Conservation (phyloP, 169 alveolate genomes). For the Cryptosporidium viatorum region DNA sequence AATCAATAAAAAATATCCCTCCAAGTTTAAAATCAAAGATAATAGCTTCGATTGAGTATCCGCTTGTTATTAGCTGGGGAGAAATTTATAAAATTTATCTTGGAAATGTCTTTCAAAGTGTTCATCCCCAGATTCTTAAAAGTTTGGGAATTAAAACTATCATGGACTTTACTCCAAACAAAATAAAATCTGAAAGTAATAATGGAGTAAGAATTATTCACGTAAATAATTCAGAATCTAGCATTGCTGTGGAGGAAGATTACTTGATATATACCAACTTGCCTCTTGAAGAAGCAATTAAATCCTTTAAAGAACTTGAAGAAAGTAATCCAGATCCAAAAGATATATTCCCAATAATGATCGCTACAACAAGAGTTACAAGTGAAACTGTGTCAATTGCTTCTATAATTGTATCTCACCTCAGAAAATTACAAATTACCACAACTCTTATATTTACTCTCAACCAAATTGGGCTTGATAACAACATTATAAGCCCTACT, state of each 20-base stretch:
- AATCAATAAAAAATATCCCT: conserved; percentile 16
- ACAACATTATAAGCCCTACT: conserved; percentile 13
- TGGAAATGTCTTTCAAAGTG: conserved; percentile 62
- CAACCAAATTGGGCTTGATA: conserved; percentile 55
- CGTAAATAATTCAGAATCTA: background rate
- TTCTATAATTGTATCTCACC: conserved; percentile 16
- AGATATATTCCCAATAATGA: conserved; percentile 55
- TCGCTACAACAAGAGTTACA: conserved; percentile 9
- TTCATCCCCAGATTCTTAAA: conserved; percentile 52
- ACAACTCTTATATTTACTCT: conserved; percentile 45
- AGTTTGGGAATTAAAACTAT: conserved; percentile 34
- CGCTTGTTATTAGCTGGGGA: conserved; percentile 41
- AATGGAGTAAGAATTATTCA: conserved; percentile 13
- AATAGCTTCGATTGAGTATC: conserved; percentile 57
- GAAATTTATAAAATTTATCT: conserved; percentile 31
- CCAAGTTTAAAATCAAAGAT: conserved; percentile 13
- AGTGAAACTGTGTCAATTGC: conserved; percentile 30
- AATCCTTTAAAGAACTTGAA: conserved; percentile 31
- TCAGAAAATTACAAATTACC: conserved; percentile 60
- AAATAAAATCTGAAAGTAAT: background rate
- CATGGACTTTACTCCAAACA: conserved; percentile 58
- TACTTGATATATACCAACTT: background rate
- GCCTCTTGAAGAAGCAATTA: conserved; percentile 28
- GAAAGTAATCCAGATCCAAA: background rate
- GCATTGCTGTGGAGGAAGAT: background rate